Evolutionary conservation across 2,329 filamentous ascomycete genomes (phyloP).

Genomic region (Chaetomium olivaceum): DNA sequence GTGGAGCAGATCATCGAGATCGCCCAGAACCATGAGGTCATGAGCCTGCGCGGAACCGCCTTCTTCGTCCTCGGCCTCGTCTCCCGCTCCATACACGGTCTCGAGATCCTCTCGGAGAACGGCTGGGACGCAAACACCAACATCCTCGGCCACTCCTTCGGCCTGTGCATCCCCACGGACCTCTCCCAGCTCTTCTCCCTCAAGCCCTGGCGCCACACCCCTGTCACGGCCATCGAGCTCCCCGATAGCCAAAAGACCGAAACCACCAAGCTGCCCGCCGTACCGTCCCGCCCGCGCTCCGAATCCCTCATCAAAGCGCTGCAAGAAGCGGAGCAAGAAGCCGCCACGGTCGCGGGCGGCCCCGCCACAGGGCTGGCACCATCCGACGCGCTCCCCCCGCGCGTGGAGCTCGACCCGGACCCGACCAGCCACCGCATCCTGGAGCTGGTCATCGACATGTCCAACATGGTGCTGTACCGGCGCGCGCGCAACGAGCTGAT

Average conservation of each 20-base stretch:
- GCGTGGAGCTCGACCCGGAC: constrained; percentile 44
- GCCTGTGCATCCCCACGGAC: constrained; percentile 81
- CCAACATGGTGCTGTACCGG: constrained; percentile 91
- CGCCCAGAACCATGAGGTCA: constrained; percentile 81
- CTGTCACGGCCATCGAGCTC: constrained; percentile 50
- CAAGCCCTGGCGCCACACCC: constrained; percentile 56
- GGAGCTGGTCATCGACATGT: constrained; percentile 81
- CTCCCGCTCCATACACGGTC: constrained; percentile 84
- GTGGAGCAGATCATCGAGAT: constrained; percentile 85
- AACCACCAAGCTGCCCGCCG: constrained; percentile 45
- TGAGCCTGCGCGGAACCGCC: constrained; percentile 91
- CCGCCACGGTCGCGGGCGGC: background rate
- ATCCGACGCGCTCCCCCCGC: constrained; percentile 18
- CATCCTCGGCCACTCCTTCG: constrained; percentile 76
- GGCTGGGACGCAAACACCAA: constrained; percentile 94
- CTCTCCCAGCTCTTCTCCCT: constrained; percentile 78
- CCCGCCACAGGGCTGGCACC: background rate
- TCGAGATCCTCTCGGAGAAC: constrained; percentile 84
- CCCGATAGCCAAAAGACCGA: constrained; percentile 57
- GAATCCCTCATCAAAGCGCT: constrained; percentile 40
- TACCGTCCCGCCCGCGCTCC: constrained; percentile 44
- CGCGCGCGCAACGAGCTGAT: constrained; percentile 79
- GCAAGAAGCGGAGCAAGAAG: constrained; percentile 29
- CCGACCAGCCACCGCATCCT: constrained; percentile 73
- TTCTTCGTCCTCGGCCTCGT: constrained; percentile 95